These are phyloP conservation scores for Bryum argenteum DNA, from an alignment of 225 moss, liverwort and hornwort species.

Conservation along the genomic window DNA sequence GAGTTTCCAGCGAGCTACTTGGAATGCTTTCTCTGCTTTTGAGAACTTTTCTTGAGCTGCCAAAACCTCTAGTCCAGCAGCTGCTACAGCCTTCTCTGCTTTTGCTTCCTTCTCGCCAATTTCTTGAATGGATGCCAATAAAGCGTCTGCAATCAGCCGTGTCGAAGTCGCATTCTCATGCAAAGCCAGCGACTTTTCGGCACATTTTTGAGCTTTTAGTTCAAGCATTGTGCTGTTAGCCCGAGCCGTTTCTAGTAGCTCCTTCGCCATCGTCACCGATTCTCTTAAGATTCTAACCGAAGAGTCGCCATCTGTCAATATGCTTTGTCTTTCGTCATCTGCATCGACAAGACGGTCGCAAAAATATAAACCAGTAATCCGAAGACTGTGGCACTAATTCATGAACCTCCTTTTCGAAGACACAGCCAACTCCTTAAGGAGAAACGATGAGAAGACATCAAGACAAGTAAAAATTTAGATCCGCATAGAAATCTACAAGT, in stretches of 20 bases:
- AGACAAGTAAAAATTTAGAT: neutral
- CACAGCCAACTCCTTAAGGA: neutral
- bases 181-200: conserved; percentile 74
- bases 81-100: conserved; percentile 48
- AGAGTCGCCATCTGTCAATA: conserved; percentile 48
- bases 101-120: conserved; percentile 44
- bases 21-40: conserved; percentile 65
- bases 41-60: conserved; percentile 55
- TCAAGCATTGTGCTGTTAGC: conserved; percentile 61
- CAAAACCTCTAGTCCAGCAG: conserved; percentile 40
- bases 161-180: conserved; percentile 63
- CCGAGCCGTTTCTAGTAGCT: conserved; percentile 60
- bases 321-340: conserved; percentile 28
- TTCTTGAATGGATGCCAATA: conserved; percentile 44
- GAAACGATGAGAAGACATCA: neutral
- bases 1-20: conserved; percentile 61
- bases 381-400: conserved; percentile 5
- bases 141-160: conserved; percentile 41
- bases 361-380: conserved; percentile 18
- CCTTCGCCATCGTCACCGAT: conserved; percentile 55
- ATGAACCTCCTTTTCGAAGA: conserved; percentile 10
- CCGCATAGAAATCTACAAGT: neutral
- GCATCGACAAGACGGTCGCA: conserved; percentile 19
- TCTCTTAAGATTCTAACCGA: conserved; percentile 50
- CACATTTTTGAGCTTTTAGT: conserved; percentile 62